phyloP scores from a whole-genome alignment of 2,329 filamentous ascomycete species.

The Corynespora cassiicola region DNA sequence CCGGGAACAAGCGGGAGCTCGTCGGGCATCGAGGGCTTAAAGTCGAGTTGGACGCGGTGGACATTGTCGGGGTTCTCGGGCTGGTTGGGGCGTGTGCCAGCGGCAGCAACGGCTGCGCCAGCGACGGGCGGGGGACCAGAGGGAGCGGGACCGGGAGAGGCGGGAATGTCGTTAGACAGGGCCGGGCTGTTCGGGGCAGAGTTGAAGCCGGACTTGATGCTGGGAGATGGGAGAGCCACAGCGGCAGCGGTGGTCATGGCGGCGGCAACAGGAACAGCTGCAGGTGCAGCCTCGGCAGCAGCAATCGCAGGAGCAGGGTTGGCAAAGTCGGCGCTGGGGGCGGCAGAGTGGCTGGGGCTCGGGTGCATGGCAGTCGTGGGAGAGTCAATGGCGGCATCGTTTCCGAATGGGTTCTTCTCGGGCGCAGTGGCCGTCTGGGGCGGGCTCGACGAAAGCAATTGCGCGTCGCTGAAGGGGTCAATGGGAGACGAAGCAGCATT shows the following conservation, averaged over 20 bases:
- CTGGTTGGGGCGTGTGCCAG: constrained; percentile 68
- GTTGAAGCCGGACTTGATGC: constrained; percentile 58
- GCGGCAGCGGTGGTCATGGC: constrained; percentile 20
- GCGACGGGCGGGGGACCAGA: constrained; percentile 52
- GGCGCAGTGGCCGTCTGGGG: no score
- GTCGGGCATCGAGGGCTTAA: constrained; percentile 89
- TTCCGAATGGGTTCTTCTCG: constrained; percentile 69
- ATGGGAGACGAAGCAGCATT: constrained; percentile 56
- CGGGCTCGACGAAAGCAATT: constrained; percentile 45
- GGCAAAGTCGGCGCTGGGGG: constrained; percentile 34
- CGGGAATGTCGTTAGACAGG: constrained; percentile 66
- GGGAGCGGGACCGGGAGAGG: constrained; percentile 55
- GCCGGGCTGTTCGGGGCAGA: constrained; percentile 61
- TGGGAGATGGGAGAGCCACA: constrained; percentile 51
- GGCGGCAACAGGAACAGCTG: constrained; percentile 46
- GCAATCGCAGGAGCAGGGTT: constrained; percentile 48
- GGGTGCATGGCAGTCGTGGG: constrained; percentile 31
- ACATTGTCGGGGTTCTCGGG: constrained; percentile 67
- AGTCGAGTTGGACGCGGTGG: constrained; percentile 93
- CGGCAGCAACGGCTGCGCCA: no score
- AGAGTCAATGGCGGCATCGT: constrained; percentile 46
- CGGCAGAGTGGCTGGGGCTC: constrained; percentile 27
- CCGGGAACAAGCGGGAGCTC: constrained; percentile 84
- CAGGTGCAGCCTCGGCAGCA: constrained; percentile 46
- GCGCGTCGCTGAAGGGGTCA: constrained; percentile 74